phyloP scores from a whole-genome alignment of 1,284 basidiomycete genomes.

The Naganishia liquefaciens region DNA sequence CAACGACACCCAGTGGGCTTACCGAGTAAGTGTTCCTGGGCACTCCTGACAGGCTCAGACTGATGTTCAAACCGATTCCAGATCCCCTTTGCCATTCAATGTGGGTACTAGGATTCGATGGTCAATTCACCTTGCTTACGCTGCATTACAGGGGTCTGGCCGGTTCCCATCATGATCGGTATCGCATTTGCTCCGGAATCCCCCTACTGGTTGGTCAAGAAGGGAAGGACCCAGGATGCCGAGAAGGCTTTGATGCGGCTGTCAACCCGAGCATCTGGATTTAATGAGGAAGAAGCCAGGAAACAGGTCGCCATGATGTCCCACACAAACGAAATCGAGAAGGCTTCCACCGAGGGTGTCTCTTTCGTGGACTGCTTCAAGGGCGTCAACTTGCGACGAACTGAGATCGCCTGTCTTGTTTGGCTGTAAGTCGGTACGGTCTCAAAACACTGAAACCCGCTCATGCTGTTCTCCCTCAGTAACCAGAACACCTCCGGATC shows the following conservation, averaged over 20 bases:
- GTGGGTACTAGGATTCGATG: no score
- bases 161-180: constrained; percentile 45
- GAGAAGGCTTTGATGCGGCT: constrained; percentile 44
- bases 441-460: no score
- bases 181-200: constrained; percentile 27
- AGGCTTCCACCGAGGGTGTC: constrained; percentile 42
- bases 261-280: constrained; percentile 27
- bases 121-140: no score
- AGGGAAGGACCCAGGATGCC: constrained; percentile 49
- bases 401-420: constrained; percentile 50
- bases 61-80: background rate
- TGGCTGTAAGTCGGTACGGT: constrained; percentile 41
- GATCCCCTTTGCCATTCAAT: constrained; percentile 55
- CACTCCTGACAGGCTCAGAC: background rate
- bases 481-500: constrained; percentile 19
- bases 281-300: constrained; percentile 40
- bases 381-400: constrained; percentile 52
- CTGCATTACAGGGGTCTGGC: no score
- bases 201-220: constrained; percentile 34
- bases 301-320: constrained; percentile 49
- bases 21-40: constrained; percentile 26
- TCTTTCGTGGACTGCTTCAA: constrained; percentile 54
- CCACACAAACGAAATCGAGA: constrained; percentile 55
- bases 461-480: background rate
- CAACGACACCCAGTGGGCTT: constrained; percentile 40